These are phyloP conservation scores for Pseudocercospora pini-densiflorae DNA, from an alignment of 2,329 filamentous ascomycete species.

Conservation along the genomic window DNA sequence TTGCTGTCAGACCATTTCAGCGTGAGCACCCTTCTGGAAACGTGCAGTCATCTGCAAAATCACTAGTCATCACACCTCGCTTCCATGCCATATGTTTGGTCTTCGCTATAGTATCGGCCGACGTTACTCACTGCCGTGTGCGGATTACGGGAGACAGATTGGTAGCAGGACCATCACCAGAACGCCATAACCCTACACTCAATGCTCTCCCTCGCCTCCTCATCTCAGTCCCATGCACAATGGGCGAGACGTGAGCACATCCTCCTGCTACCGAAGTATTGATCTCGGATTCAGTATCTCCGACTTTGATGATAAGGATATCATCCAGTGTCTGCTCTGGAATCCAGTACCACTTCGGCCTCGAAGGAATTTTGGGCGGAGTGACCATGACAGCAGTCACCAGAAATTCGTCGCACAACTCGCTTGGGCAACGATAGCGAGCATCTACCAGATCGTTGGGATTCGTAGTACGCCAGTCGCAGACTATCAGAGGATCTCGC, in stretches of 20 bases:
- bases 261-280: background rate
- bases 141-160: no score
- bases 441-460: no score
- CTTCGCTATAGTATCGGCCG: background rate
- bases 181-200: no score
- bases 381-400: no score
- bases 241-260: background rate
- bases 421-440: no score
- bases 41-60: background rate
- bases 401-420: constrained; percentile 40
- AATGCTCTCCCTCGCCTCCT: no score
- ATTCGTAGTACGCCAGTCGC: no score
- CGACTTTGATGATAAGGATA: background rate
- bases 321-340: constrained; percentile 59
- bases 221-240: background rate
- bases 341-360: constrained; percentile 45
- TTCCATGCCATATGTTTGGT: background rate
- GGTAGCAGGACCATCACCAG: no score
- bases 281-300: background rate
- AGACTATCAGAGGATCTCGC: no score
- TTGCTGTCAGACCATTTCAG: background rate
- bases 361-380: background rate
- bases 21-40: background rate
- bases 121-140: no score
- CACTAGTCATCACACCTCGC: background rate